Conservation (phyloP, 768 basidiomycete genomes). For the Gymnopilus junonius region DNA sequence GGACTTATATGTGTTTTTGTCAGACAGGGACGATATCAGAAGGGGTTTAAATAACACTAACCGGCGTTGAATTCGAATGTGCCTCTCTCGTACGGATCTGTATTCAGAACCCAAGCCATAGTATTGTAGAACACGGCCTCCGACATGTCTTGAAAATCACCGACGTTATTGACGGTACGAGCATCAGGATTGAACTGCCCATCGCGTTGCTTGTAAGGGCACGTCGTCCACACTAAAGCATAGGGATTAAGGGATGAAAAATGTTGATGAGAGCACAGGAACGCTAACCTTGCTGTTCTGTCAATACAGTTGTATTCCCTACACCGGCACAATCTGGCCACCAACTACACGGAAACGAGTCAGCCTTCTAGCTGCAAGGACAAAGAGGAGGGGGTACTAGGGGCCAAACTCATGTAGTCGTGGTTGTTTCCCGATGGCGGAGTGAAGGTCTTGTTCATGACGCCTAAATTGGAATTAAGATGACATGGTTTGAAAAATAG, state of each 20-base stretch:
- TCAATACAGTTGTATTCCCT: conserved; percentile 60
- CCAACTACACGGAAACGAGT: conserved; percentile 36
- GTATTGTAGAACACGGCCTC: conserved; percentile 68
- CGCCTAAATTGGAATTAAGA: conserved; percentile 36
- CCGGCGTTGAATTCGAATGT: conserved; percentile 47
- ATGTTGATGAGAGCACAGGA: not conserved
- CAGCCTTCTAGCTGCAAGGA: not conserved
- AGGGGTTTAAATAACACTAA: conserved; percentile 22
- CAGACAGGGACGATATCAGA: not conserved
- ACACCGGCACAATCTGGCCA: conserved; percentile 68
- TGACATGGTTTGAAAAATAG: not conserved
- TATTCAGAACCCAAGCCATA: conserved; percentile 51
- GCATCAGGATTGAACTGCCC: conserved; percentile 71
- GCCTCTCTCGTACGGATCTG: conserved; percentile 34
- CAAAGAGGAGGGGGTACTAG: conserved; percentile 47
- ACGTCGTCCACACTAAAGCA: conserved; percentile 54
- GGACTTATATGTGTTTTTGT: conserved; percentile 29
- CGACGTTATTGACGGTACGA: conserved; percentile 57
- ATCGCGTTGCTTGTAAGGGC: conserved; percentile 59
- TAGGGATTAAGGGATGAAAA: not conserved
- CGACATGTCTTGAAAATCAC: conserved; percentile 56
- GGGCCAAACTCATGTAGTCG: conserved; percentile 77
- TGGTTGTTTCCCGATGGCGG: conserved; percentile 59
- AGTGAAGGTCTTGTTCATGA: conserved; percentile 48
- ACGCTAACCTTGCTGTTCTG: conserved; percentile 52